Evolutionary conservation across 2,329 filamentous ascomycete species (phyloP), one percentile per base, ranked within the genome.

Genomic region (Bipolaris bicolor): DNA sequence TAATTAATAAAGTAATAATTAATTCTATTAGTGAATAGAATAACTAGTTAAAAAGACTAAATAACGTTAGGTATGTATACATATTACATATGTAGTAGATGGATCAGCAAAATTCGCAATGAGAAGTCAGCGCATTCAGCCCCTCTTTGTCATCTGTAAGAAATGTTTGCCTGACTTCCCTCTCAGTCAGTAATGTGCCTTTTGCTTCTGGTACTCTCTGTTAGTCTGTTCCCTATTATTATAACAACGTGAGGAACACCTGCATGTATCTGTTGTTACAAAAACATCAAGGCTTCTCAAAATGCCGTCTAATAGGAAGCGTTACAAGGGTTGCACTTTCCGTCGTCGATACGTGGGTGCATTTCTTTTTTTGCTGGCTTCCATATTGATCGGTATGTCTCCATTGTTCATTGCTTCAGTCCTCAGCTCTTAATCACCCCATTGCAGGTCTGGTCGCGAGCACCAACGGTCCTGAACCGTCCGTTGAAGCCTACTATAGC

Each of bases 401-500:
- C 37, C 16, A 15, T 39, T 29, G 33, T 34, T 39, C 47, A 49
- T 37, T 37, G 34, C 34, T 37, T 16, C 47, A 26, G 47, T 49
- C 47, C 47, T 31, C 47, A 11, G 47, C 47, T 49, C 34, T 49
- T 49, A 49, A 18, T 39, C 33, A 49, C 47, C 33, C 47, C 33
- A 49, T 49, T 49, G 47, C 47, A 57, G 52, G 47, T 45, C 31
- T 56, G 22, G 18, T 53, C 29, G 54, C 58, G 45, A 57, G 46
- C 49, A 44, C 34, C 31, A 44, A 50, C 18, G 43, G n/a, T 31
- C 16, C 44, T 44, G 22, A 44, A 44, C 40, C 40, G 24, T 44
- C 40, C 40, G 40, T 46, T n/a, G 44, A 46, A 46, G 44, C 44
- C 13, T 46, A 46, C 64, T 84, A 83, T 65, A 50, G 69, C 53